Evolutionary conservation across 2,329 filamentous ascomycete species (phyloP), one percentile per base, ranked within the genome.

Genomic region (Chalaropsis ovoidea): DNA sequence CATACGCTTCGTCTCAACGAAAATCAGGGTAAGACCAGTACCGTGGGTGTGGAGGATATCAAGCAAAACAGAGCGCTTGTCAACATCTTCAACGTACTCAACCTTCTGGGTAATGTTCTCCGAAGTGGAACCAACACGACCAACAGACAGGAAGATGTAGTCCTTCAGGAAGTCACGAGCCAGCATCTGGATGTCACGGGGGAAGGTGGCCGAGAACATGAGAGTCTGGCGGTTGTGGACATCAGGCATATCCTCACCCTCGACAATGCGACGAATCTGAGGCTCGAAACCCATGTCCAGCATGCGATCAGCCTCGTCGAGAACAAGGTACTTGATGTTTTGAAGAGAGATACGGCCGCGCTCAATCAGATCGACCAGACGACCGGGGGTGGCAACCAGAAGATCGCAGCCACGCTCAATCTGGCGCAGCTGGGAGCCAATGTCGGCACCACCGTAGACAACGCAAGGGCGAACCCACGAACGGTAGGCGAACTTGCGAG

Each of bases 201-300:
- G 94, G 85, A 99, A 99, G 68, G 94, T 99, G 76, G 94, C 94
- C 49, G 94, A 99, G 77, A 99, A 99, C 94, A 99, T 99, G 81
- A 99, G 93, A 65, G 94, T 99, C 79, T 99, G 94, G 74, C 94
- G 92, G 72, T 83, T 80, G 70, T 86, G 80, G 68, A 93, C 89
- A 64, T 78, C 77, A 67, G 94, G 94, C 94, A 99, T 99, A 73
- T 99, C 94, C 79, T 97, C 94, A 68, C 91, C 91, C 79, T 97
- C 93, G 58, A 99, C 94, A 73, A 99, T 97, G 73, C 93, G 89
- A 74, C 94, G 92, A 75, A 99, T 99, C 80, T 99, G 94, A 73
- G 94, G 94, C 82, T 99, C 94, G 83, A 99, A 99, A 94, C 94
- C 94, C 94, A 99, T 99, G 84, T 99, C 94, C 83, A 99, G 83